Conservation (phyloP, 495 filamentous ascomycete genomes). For the Penicillium herquei region DNA sequence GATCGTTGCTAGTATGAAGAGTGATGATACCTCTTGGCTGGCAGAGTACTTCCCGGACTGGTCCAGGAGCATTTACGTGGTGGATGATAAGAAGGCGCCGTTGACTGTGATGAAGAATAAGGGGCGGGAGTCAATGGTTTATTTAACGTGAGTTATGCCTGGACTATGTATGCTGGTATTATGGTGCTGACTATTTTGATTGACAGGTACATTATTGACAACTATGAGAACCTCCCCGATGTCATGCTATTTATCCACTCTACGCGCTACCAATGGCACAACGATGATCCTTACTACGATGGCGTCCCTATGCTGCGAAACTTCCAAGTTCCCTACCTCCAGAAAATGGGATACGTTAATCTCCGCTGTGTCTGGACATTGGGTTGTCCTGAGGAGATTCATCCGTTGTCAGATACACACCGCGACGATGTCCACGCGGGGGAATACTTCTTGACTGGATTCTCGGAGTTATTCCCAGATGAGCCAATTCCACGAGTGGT, state of each 20-base stretch:
- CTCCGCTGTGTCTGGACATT: constrained; percentile 63
- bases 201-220: constrained; percentile 60
- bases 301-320: constrained; percentile 49
- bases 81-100: constrained; percentile 44
- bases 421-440: constrained; percentile 45
- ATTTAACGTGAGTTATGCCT: constrained; percentile 50
- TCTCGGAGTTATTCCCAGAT: constrained; percentile 54
- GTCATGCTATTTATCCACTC: constrained; percentile 62
- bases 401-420: constrained; percentile 42
- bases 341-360: constrained; percentile 59
- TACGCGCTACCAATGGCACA: constrained; percentile 64
- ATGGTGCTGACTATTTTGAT: background rate
- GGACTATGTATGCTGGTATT: background rate
- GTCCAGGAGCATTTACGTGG: constrained; percentile 52
- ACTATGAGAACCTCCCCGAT: constrained; percentile 59
- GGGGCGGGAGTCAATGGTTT: constrained; percentile 59
- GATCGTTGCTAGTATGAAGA: constrained; percentile 53
- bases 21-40: constrained; percentile 58
- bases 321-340: constrained; percentile 55
- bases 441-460: constrained; percentile 52
- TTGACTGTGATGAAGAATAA: constrained; percentile 53
- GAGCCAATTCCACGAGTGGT: constrained; percentile 48
- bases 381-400: constrained; percentile 62
- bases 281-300: constrained; percentile 51
- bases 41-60: constrained; percentile 46